phyloP scores from a whole-genome alignment of 208 protist genomes.

The Wallacemonas collosoma region DNA sequence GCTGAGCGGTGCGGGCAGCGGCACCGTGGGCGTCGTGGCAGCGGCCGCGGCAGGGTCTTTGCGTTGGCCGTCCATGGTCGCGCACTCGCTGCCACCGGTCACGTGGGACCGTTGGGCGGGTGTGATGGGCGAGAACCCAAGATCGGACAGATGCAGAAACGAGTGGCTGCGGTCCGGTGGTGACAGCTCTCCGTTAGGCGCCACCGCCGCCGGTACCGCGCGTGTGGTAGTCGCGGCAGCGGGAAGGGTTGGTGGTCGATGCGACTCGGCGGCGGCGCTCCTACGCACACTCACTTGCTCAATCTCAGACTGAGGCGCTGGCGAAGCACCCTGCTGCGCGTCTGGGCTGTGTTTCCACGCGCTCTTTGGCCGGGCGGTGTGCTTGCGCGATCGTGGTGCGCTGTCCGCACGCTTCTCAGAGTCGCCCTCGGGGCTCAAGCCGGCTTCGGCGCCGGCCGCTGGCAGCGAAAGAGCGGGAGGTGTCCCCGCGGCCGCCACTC shows the following conservation, averaged over 20 bases:
- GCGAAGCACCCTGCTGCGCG: background rate
- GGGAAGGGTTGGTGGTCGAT: background rate
- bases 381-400: background rate
- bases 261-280: background rate
- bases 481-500: no score
- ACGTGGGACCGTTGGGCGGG: background rate
- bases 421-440: background rate
- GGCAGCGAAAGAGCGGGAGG: no score
- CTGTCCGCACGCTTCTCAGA: background rate
- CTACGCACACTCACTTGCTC: background rate
- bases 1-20: background rate
- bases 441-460: no score
- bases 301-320: background rate
- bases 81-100: background rate
- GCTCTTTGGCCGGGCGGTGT: constrained; percentile 11
- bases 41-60: background rate
- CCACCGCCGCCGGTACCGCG: background rate
- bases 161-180: constrained; percentile 7
- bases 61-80: background rate
- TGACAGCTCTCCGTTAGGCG: background rate
- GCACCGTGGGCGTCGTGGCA: background rate
- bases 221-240: background rate
- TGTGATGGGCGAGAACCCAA: constrained; percentile 13
- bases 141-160: constrained; percentile 10
- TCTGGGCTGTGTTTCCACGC: constrained; percentile 11